Percentiles rank a stretch among this genome's conserved stretches.
Evolutionary conservation across 768 basidiomycete species (phyloP).

Genomic region (Naganishia vaughanmartiniae): DNA sequence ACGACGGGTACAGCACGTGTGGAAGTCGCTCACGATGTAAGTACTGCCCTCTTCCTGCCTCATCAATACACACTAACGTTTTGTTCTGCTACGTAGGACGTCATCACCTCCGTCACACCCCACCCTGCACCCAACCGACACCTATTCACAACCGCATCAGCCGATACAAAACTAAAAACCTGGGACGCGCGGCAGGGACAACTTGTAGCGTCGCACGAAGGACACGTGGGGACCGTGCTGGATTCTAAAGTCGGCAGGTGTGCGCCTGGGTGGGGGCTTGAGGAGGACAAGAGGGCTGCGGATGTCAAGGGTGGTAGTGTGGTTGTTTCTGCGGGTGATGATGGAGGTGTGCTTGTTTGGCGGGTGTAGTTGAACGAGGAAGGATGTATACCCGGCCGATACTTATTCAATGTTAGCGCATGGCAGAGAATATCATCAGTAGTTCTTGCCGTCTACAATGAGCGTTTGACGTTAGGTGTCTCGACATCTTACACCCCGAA

Average conservation of each 20-base stretch:
- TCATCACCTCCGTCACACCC: slow-evolving; percentile 73
- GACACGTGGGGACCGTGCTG: slow-evolving; percentile 75
- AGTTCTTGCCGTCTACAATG: no score
- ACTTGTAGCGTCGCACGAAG: slow-evolving; percentile 73
- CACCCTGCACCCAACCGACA: slow-evolving; percentile 73
- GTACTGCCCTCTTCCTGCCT: slow-evolving; percentile 38
- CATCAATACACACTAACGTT: neutral
- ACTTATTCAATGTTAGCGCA: no score
- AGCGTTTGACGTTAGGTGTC: no score
- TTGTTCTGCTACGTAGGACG: slow-evolving; percentile 60
- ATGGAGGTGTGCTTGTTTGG: slow-evolving; percentile 78
- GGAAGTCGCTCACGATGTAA: slow-evolving; percentile 76
- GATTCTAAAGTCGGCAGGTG: slow-evolving; percentile 66
- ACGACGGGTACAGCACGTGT: slow-evolving; percentile 77
- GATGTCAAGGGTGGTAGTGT: slow-evolving; percentile 55
- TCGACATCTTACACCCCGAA: no score
- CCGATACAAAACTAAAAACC: slow-evolving; percentile 78
- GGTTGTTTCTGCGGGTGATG: slow-evolving; percentile 85
- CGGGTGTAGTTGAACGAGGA: slow-evolving; percentile 41
- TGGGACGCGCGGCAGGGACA: slow-evolving; percentile 89
- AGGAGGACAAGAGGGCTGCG: slow-evolving; percentile 22
- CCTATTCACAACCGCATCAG: slow-evolving; percentile 78
- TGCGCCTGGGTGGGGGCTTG: slow-evolving; percentile 31
- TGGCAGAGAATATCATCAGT: no score
- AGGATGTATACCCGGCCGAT: neutral